A percentile compares a stretch with the other conserved stretches of the same genome.
These are phyloP conservation scores for Paulownia fortunei DNA, from an alignment of 257 asterid species.

Conservation along the genomic window DNA sequence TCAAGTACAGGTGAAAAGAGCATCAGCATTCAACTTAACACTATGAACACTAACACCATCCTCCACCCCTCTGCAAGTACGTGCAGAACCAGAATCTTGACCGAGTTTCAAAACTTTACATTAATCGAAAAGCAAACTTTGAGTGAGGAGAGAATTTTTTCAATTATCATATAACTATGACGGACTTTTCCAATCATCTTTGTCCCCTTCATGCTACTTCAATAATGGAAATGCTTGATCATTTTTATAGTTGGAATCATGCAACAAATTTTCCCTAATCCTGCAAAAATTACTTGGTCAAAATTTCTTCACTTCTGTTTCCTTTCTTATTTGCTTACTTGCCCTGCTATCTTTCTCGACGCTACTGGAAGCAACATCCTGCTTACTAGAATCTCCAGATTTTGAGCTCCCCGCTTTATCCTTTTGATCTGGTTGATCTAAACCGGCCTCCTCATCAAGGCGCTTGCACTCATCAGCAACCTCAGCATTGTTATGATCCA, in stretches of 20 bases:
- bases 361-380: constrained; percentile 40
- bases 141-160: too few relatives aligned
- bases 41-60: too few relatives aligned
- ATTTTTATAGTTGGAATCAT: neutral
- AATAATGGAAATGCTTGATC: constrained; percentile 3
- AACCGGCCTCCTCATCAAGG: constrained; percentile 52
- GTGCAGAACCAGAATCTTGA: neutral
- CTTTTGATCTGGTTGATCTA: constrained; percentile 23
- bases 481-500: constrained; percentile 36
- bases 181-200: neutral
- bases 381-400: constrained; percentile 22
- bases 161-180: too few relatives aligned
- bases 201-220: constrained; percentile 19
- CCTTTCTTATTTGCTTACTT: neutral
- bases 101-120: neutral
- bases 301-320: neutral
- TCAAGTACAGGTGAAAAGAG: too few relatives aligned
- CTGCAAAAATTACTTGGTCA: constrained; percentile 22
- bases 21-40: too few relatives aligned
- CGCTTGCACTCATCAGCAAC: constrained; percentile 60
- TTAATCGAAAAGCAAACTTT: too few relatives aligned
- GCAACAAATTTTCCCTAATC: constrained; percentile 1
- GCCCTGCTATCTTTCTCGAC: neutral
- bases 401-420: constrained; percentile 28
- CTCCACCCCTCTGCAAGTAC: too few relatives aligned